Evolutionary conservation across 139 green algal genomes (phyloP).

Genomic region (Coccomyxa sp.): DNA sequence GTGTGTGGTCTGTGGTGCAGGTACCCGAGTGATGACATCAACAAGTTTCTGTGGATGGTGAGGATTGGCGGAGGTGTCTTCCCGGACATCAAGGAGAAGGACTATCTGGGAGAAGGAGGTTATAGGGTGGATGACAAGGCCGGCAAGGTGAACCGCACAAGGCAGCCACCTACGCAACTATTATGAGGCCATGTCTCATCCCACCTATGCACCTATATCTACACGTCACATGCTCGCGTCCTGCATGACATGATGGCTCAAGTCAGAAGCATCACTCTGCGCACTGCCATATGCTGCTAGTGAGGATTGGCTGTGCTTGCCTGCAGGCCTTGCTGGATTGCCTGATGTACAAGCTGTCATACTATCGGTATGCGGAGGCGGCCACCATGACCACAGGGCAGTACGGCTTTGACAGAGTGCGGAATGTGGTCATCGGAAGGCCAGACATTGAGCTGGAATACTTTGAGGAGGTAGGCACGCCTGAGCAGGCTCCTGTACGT

Average conservation of each 20-base stretch:
- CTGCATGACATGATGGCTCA: neutral
- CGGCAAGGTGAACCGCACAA: constrained; percentile 25
- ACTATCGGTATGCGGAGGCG: constrained; percentile 81
- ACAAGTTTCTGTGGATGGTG: constrained; percentile 99
- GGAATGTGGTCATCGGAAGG: constrained; percentile 70
- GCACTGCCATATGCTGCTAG: too few relatives aligned
- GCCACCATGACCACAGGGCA: constrained; percentile 41
- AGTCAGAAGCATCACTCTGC: neutral
- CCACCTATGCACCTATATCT: neutral
- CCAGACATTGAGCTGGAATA: constrained; percentile 74
- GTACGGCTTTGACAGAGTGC: constrained; percentile 78
- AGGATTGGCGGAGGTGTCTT: constrained; percentile 76
- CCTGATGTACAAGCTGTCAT: constrained; percentile 88
- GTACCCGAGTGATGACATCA: constrained; percentile 93
- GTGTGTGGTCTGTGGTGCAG: too few relatives aligned
- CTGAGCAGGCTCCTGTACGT: constrained; percentile 88
- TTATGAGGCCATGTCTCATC: neutral
- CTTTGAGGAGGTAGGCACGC: constrained; percentile 95
- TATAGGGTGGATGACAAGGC: constrained; percentile 79
- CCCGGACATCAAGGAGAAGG: constrained; percentile 88
- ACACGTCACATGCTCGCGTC: neutral
- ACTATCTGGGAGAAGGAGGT: constrained; percentile 77
- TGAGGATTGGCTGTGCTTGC: too few relatives aligned
- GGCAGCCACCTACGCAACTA: neutral
- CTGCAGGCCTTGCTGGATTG: constrained; percentile 63